A percentile compares a stretch with the other conserved stretches of the same genome.
These are phyloP conservation scores for Hypericum perforatum DNA, from an alignment of 345 rosid species.

Conservation along the genomic window DNA sequence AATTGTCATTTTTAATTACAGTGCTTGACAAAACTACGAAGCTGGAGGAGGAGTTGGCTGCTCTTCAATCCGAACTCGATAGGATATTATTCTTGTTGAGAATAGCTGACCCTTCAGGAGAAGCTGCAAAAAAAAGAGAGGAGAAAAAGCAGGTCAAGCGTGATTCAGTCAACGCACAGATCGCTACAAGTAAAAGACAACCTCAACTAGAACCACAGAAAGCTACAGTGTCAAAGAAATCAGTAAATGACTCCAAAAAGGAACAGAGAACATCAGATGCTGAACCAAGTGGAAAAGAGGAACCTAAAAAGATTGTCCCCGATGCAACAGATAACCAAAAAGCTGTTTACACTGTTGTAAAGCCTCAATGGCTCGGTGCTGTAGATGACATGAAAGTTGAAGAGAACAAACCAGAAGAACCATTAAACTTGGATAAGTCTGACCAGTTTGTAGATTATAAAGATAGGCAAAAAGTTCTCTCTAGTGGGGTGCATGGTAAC, in stretches of 20 bases:
- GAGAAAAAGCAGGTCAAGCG: constrained; percentile 29
- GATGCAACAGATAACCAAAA: constrained; percentile 34
- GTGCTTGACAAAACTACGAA: constrained; percentile 55
- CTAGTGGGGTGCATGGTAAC: constrained; percentile 11
- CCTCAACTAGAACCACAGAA: constrained; percentile 25
- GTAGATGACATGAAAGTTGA: constrained; percentile 35
- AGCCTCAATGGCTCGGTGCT: constrained; percentile 98
- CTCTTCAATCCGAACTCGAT: constrained; percentile 62
- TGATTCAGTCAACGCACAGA: constrained; percentile 26
- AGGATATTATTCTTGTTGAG: constrained; percentile 65
- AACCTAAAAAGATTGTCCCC: constrained; percentile 23
- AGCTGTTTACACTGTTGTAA: constrained; percentile 35
- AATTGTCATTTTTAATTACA: constrained; percentile 21
- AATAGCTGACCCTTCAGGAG: constrained; percentile 89
- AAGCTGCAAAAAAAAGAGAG: constrained; percentile 57
- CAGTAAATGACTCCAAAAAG: constrained; percentile 16
- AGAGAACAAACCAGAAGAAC: constrained; percentile 31
- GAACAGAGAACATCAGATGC: constrained; percentile 26
- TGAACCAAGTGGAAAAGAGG: constrained; percentile 23
- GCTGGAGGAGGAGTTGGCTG: constrained; percentile 54
- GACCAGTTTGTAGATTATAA: constrained; percentile 78
- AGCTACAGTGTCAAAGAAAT: constrained; percentile 21
- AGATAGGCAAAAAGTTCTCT: constrained; percentile 55
- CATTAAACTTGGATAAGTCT: constrained; percentile 24
- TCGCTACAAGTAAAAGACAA: constrained; percentile 21